Conservation (phyloP, 78 protist species). For the slime mould (Dictyostelium discoideum) region dicty_2.7 NC_007088.5:6936001-6936500, state of each 20-base stretch:
- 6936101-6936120: background rate
- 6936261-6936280: background rate
- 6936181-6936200: background rate
- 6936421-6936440: too few species aligned
- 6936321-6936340: too few species aligned
- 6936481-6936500: background rate
- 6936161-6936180: background rate
- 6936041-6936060: background rate
- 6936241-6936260: background rate
- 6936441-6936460: background rate
- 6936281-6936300: too few species aligned
- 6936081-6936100: background rate
- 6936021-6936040: background rate
- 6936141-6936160: background rate
- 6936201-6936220: background rate
- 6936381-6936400: too few species aligned
- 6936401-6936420: too few species aligned
- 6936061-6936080: background rate
- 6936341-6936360: too few species aligned
- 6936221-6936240: background rate
- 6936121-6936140: background rate
- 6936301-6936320: too few species aligned
- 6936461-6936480: background rate
- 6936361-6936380: too few species aligned
- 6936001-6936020: background rate